A percentile compares a stretch with the other conserved stretches of the same genome.
phyloP scores from a whole-genome alignment of 2,329 filamentous ascomycete genomes.

The Aspergillus sergii region DNA sequence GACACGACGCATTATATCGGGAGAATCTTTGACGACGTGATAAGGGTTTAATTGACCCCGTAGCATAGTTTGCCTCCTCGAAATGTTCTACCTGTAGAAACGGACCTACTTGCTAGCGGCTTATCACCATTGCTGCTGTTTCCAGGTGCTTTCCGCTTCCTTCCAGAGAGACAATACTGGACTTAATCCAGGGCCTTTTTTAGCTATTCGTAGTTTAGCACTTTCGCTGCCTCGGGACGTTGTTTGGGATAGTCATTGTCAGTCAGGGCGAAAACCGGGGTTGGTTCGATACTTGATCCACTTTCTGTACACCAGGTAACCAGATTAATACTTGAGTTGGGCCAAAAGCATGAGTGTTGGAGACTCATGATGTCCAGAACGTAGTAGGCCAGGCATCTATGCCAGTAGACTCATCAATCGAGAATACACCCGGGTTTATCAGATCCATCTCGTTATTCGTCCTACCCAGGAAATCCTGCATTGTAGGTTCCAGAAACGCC shows the following conservation, averaged over 20 bases:
- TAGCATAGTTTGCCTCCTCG: not conserved
- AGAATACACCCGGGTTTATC: conserved; percentile 11
- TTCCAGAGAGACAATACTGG: not conserved
- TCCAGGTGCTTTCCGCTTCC: not conserved
- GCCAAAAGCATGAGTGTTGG: not conserved
- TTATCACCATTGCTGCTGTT: not conserved
- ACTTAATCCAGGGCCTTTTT: not conserved
- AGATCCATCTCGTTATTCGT: conserved; percentile 22
- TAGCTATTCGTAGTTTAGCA: not conserved
- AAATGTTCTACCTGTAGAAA: too few relatives aligned
- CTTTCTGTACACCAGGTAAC: not conserved
- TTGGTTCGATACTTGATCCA: not conserved
- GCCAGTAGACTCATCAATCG: conserved; percentile 6
- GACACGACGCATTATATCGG: not conserved
- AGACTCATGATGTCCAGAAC: conserved; percentile 14
- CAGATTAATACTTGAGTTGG: too few relatives aligned
- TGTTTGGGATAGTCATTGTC: not conserved
- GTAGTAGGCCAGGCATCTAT: conserved; percentile 9
- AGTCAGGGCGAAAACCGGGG: not conserved
- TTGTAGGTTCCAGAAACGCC: conserved; percentile 28
- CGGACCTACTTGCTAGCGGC: not conserved
- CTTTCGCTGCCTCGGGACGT: not conserved
- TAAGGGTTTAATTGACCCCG: not conserved
- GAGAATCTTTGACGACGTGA: not conserved
- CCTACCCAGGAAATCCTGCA: conserved; percentile 28